Evolutionary conservation across 2,329 filamentous ascomycete species (phyloP).

Genomic region (Celoporthe dispersa): DNA sequence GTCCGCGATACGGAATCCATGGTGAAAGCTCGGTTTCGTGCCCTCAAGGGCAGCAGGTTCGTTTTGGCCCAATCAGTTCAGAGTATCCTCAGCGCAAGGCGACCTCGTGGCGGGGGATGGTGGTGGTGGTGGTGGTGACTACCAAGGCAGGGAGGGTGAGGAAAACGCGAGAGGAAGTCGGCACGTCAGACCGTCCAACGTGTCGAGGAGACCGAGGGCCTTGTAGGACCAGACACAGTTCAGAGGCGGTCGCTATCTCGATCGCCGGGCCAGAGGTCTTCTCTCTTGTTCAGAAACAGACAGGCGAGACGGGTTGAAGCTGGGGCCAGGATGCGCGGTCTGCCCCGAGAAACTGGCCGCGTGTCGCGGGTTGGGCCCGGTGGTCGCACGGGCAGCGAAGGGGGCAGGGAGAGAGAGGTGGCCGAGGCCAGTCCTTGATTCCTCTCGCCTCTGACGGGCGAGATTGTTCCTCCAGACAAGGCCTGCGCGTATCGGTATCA

Average conservation of each 20-base stretch:
- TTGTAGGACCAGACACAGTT: background rate
- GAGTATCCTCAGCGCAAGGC: background rate
- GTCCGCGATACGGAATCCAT: slow-evolving; percentile 22
- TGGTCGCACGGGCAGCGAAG: slow-evolving; percentile 1
- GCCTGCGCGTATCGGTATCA: slow-evolving; percentile 8
- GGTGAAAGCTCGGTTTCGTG: slow-evolving; percentile 7
- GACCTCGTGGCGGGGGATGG: background rate
- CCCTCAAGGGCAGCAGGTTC: slow-evolving; percentile 19
- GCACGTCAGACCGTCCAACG: background rate
- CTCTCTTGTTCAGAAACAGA: background rate
- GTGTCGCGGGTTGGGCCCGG: slow-evolving; percentile 11
- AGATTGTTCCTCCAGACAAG: background rate
- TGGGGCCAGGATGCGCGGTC: slow-evolving; percentile 7
- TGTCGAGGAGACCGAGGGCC: background rate
- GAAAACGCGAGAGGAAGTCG: background rate
- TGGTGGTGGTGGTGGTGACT: background rate
- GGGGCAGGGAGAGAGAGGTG: background rate
- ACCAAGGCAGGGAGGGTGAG: background rate
- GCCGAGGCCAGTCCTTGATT: slow-evolving; percentile 6
- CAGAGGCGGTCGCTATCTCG: background rate
- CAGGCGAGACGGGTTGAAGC: background rate
- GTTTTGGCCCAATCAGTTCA: slow-evolving; percentile 10
- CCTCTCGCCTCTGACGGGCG: background rate
- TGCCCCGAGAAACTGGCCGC: slow-evolving; percentile 1
- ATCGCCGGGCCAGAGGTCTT: background rate